Evolutionary conservation across 1,139 yeast genomes (phyloP).

Genomic region (Candida freyschussii): DNA sequence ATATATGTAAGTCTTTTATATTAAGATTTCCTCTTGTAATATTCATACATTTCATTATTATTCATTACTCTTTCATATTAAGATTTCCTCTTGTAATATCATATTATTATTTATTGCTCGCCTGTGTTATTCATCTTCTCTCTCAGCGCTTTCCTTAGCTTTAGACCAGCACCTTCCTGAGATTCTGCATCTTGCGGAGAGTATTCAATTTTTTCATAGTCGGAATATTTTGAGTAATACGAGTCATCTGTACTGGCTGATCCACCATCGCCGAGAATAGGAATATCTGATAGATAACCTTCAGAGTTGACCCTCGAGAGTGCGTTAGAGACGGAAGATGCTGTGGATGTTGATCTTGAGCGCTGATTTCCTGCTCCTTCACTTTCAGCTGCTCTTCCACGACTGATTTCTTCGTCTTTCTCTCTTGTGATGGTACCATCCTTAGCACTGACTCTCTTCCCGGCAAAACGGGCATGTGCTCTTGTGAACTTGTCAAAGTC

Average conservation of each 20-base stretch:
- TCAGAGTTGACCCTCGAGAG: conserved; percentile 34
- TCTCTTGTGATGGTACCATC: conserved; percentile 3
- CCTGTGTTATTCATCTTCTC: conserved; percentile 4
- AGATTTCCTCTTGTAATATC: conserved; percentile 1
- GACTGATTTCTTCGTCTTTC: conserved; percentile 2
- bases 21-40: conserved; percentile 1
- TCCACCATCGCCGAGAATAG: conserved; percentile 31
- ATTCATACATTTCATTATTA: not conserved
- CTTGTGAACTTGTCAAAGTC: conserved; percentile 33
- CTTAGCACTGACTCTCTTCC: not conserved
- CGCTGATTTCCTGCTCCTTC: not conserved
- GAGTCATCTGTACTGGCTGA: conserved; percentile 7
- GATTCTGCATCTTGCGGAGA: conserved; percentile 1
- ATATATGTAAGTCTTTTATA: too few relatives aligned
- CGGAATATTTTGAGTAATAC: conserved; percentile 6
- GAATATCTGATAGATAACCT: conserved; percentile 34
- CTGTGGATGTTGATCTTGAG: conserved; percentile 27
- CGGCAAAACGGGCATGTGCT: conserved; percentile 1
- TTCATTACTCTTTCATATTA: conserved; percentile 1
- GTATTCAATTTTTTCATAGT: conserved; percentile 5
- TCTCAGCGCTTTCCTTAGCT: conserved; percentile 17
- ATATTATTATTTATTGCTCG: not conserved
- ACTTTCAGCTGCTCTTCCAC: conserved; percentile 7
- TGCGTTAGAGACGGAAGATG: conserved; percentile 29
- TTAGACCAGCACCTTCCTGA: conserved; percentile 11